These are phyloP conservation scores for Pythium pyrilobum DNA, from an alignment of 352 stramenopile genomes.

Conservation along the genomic window DNA sequence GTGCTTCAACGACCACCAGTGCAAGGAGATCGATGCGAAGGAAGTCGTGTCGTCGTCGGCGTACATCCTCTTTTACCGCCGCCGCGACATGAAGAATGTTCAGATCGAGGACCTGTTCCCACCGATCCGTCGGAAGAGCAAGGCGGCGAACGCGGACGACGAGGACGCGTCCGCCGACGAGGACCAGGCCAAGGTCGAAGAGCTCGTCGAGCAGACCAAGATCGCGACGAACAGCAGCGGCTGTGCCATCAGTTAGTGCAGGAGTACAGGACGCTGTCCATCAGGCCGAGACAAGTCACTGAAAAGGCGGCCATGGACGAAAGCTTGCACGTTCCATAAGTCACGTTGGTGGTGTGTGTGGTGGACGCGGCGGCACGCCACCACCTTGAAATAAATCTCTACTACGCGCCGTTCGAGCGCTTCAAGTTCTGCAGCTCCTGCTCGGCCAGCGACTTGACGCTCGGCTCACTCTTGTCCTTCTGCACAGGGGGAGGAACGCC, in stretches of 20 bases:
- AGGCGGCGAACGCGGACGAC: conserved; percentile 24
- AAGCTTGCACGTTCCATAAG: no score
- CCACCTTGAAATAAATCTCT: conserved; percentile 12
- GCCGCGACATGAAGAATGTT: conserved; percentile 59
- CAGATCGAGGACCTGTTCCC: conserved; percentile 76
- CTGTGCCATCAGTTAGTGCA: conserved; percentile 52
- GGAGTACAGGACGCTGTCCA: neutral
- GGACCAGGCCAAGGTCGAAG: conserved; percentile 62
- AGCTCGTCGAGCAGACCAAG: conserved; percentile 66
- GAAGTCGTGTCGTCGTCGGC: conserved; percentile 84
- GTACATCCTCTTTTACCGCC: conserved; percentile 90
- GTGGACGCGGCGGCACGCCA: no score
- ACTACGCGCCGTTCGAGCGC: conserved; percentile 18
- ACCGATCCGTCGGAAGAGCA: conserved; percentile 33
- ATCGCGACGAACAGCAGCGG: conserved; percentile 36
- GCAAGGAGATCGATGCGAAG: conserved; percentile 82
- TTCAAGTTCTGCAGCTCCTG: conserved; percentile 56
- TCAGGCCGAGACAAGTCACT: no score
- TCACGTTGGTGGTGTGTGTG: no score
- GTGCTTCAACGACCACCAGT: conserved; percentile 96
- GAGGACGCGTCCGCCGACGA: conserved; percentile 19
- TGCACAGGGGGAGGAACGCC: no score
- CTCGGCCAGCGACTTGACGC: conserved; percentile 51
- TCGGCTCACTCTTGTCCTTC: conserved; percentile 51
- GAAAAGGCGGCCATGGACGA: no score